Evolutionary conservation across 257 asterid genomes (phyloP).

Genomic region (Solanum raphanifolium): DNA sequence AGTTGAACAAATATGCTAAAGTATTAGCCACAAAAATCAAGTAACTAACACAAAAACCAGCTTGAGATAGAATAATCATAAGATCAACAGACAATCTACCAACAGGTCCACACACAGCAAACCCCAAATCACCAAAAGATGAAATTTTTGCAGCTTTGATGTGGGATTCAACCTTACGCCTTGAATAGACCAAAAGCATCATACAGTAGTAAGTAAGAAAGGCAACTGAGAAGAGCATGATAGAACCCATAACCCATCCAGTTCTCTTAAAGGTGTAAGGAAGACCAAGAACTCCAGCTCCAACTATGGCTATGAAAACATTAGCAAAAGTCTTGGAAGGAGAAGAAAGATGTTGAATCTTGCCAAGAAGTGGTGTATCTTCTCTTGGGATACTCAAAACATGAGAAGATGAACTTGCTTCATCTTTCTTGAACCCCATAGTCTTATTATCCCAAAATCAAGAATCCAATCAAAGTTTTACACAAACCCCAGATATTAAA

Average conservation of each 20-base stretch:
- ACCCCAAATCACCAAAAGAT: constrained; percentile 85
- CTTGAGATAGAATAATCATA: constrained; percentile 73
- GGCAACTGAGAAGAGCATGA: constrained; percentile 53
- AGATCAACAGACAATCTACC: constrained; percentile 71
- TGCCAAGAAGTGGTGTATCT: constrained; percentile 51
- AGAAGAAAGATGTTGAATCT: constrained; percentile 41
- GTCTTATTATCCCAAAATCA: background rate
- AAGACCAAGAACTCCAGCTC: constrained; percentile 89
- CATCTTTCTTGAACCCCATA: constrained; percentile 14
- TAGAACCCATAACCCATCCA: constrained; percentile 57
- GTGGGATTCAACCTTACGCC: constrained; percentile 42
- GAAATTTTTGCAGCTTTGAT: constrained; percentile 24
- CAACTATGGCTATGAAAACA: constrained; percentile 72
- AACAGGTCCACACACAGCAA: constrained; percentile 54
- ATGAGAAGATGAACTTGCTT: constrained; percentile 46
- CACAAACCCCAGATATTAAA: background rate
- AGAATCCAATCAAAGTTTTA: background rate
- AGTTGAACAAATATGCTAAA: constrained; percentile 38
- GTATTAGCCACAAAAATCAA: constrained; percentile 65
- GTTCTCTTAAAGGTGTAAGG: constrained; percentile 90
- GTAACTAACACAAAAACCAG: constrained; percentile 79
- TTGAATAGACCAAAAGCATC: constrained; percentile 61
- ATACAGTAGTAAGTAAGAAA: constrained; percentile 64
- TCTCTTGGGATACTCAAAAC: constrained; percentile 42
- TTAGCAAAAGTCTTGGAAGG: constrained; percentile 73